Evolutionary conservation across 1,139 yeast genomes (phyloP), one percentile per base, ranked within the genome.

Genomic region (Protomyces arabidopsidicola): DNA sequence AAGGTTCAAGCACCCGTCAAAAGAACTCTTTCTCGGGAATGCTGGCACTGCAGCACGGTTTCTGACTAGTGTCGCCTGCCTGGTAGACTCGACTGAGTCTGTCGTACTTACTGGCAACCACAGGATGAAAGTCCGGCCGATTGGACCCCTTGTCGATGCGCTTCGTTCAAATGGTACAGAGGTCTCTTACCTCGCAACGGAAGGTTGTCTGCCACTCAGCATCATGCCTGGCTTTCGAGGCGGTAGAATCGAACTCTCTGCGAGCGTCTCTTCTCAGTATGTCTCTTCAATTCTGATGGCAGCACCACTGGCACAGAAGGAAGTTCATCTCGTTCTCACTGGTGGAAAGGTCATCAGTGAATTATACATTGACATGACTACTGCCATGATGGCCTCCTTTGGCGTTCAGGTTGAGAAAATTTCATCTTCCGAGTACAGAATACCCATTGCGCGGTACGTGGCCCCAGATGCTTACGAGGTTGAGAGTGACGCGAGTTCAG

Each of bases 21-120:
- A 79, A 48, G 88, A 85, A 68, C 79, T 95, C 64, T 93, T 90
- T 75, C 81, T 93, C 67, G 98, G 98, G 65, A 93, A 93, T 73
- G 98, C 99, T 0, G 99, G 99, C 70, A 93, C 99, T 55, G 98
- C 98, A 4, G 89, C 97, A 8, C 83, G 99, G 71, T 95, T 93
- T 75, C 81, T 93, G 71, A 89, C 98, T 2, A 84, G 97, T 1
- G 91, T 93, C 45, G 97, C 96, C 14, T 82, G 97, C 22, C 79
- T 93, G 65, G 96, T 89, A 5, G 74, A 77, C n/a, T 72, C 73
- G 9, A 72, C 76, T 3, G 76, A 78, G 53, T 74, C 78, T 65
- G 85, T 90, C 50, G 76, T 84, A 12, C 80, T 95, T 69, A 93
- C 98, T 3, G 99, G 99, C 71, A 93, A 93, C 74, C 86, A 90